phyloP scores from a whole-genome alignment of 208 protist genomes.

The Angomonas ambiguus region DNA sequence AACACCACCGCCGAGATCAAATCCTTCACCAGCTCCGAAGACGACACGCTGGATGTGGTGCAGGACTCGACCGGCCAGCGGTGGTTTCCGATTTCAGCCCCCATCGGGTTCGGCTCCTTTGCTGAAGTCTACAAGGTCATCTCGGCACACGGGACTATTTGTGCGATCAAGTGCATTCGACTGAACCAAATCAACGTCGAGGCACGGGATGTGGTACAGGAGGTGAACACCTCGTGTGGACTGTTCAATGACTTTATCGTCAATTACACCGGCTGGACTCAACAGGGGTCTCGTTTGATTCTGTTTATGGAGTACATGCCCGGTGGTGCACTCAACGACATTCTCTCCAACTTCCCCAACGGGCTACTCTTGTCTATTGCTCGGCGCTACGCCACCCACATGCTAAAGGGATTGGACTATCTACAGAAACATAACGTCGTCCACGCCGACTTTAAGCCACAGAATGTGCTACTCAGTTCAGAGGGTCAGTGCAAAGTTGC shows the following conservation, averaged over 20 bases:
- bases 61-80: background rate
- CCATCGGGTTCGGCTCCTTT: conserved; percentile 22
- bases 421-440: conserved; percentile 69
- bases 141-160: conserved; percentile 24
- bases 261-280: conserved; percentile 42
- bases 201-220: conserved; percentile 29
- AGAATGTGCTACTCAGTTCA: conserved; percentile 75
- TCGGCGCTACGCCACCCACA: conserved; percentile 45
- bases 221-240: conserved; percentile 45
- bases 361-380: conserved; percentile 34
- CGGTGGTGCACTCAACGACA: conserved; percentile 64
- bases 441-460: conserved; percentile 86
- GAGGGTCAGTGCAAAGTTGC: conserved; percentile 75
- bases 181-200: conserved; percentile 19
- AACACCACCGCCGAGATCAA: conserved; percentile 6
- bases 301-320: conserved; percentile 82
- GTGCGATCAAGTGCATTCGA: conserved; percentile 46
- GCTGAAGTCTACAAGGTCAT: conserved; percentile 39
- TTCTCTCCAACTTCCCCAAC: conserved; percentile 41
- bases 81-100: background rate
- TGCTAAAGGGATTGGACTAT: conserved; percentile 65
- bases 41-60: background rate
- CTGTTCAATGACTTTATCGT: conserved; percentile 47
- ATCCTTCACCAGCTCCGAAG: conserved; percentile 14
- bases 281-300: conserved; percentile 23